phyloP scores from a whole-genome alignment of 345 rosid genomes.

The Gossypioides kirkii region DNA sequence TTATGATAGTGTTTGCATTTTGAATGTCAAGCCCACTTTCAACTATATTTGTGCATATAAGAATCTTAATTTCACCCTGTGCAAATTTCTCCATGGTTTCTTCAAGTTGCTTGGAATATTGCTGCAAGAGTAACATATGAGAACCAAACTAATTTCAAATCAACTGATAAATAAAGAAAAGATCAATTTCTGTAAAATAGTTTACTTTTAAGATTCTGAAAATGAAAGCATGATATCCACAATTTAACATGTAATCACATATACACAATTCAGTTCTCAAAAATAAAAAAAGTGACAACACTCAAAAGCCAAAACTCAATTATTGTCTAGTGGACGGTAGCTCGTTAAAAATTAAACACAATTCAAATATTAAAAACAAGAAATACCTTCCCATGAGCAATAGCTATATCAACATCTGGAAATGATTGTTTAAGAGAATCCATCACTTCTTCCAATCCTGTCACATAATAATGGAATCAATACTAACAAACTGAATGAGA shows the following conservation, averaged over 20 bases:
- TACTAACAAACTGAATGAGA: slow-evolving; percentile 1
- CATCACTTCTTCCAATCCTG: slow-evolving; percentile 90
- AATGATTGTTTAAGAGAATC: slow-evolving; percentile 70
- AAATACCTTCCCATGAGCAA: slow-evolving; percentile 91
- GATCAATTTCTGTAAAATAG: background rate
- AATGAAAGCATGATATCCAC: background rate
- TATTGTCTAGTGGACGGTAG: background rate
- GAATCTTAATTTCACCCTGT: slow-evolving; percentile 73
- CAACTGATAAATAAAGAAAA: background rate
- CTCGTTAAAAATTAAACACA: background rate
- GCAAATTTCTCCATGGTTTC: slow-evolving; percentile 92
- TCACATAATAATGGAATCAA: slow-evolving; percentile 16
- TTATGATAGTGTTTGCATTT: slow-evolving; percentile 86
- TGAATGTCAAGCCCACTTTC: slow-evolving; percentile 98
- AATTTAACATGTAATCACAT: background rate
- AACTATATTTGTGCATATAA: slow-evolving; percentile 85
- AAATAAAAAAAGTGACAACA: background rate
- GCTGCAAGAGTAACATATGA: slow-evolving; percentile 40
- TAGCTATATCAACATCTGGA: slow-evolving; percentile 68
- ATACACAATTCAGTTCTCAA: background rate
- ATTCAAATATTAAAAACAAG: slow-evolving; percentile 9
- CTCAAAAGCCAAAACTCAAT: background rate
- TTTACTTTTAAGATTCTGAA: background rate
- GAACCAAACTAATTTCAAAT: background rate
- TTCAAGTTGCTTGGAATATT: slow-evolving; percentile 84